phyloP scores from a whole-genome alignment of 148 eudicot species.

The Arbutus unedo region DNA sequence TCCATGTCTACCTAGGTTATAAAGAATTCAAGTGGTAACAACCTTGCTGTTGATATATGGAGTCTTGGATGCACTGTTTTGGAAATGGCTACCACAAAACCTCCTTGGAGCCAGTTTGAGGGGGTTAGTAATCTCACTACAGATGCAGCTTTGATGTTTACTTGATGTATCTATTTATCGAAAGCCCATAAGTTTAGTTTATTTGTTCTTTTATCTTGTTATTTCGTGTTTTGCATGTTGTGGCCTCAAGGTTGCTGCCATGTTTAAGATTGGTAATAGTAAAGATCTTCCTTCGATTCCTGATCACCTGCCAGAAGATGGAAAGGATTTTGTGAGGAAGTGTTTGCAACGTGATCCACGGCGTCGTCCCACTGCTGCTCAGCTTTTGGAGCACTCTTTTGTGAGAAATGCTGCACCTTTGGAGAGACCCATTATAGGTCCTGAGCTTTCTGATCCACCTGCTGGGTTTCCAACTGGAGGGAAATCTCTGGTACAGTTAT shows the following conservation, averaged over 20 bases:
- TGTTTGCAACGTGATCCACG: slow-evolving; percentile 84
- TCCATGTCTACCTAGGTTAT: slow-evolving; percentile 52
- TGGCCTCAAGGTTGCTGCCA: slow-evolving; percentile 74
- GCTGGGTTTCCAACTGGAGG: slow-evolving; percentile 37
- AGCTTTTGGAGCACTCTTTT: slow-evolving; percentile 78
- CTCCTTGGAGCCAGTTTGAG: slow-evolving; percentile 98
- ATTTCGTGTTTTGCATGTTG: slow-evolving; percentile 12
- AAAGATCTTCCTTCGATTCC: slow-evolving; percentile 93
- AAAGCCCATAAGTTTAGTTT: neutral
- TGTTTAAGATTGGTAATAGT: slow-evolving; percentile 92
- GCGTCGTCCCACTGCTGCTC: slow-evolving; percentile 71
- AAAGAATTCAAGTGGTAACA: slow-evolving; percentile 64
- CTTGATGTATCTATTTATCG: neutral
- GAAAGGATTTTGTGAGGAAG: slow-evolving; percentile 76
- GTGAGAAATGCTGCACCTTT: slow-evolving; percentile 65
- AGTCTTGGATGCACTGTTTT: slow-evolving; percentile 96
- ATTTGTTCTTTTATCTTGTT: slow-evolving; percentile 7
- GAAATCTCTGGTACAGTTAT: slow-evolving; percentile 38
- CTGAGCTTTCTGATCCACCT: slow-evolving; percentile 50
- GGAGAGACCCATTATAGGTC: slow-evolving; percentile 51
- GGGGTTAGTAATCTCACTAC: slow-evolving; percentile 54
- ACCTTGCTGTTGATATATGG: slow-evolving; percentile 91
- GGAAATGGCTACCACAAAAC: slow-evolving; percentile 93
- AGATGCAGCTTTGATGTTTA: slow-evolving; percentile 5
- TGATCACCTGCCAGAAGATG: slow-evolving; percentile 79